Evolutionary conservation across 257 asterid genomes (phyloP).

Genomic region (Lithospermum erythrorhizon): DNA sequence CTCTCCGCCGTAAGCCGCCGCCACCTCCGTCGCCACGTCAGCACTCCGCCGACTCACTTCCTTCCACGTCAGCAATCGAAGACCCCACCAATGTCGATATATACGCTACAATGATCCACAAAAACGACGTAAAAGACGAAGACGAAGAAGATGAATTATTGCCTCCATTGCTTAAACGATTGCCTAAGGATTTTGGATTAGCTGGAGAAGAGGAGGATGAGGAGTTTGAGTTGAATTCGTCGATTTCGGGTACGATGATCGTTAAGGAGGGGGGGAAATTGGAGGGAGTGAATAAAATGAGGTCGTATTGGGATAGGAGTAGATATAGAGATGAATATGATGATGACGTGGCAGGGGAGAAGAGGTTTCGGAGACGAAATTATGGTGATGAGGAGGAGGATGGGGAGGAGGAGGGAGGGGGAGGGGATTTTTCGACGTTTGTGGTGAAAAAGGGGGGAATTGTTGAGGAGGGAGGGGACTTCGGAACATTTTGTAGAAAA

Average conservation of each 20-base stretch:
- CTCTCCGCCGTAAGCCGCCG: neutral
- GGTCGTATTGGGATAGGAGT: conserved; percentile 29
- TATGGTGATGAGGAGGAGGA: conserved; percentile 25
- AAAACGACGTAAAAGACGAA: conserved; percentile 29
- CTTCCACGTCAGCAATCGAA: conserved; percentile 39
- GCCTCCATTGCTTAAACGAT: conserved; percentile 75
- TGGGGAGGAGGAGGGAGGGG: too few relatives aligned
- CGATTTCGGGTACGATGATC: conserved; percentile 76
- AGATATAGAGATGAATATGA: conserved; percentile 27
- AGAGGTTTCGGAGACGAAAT: conserved; percentile 18
- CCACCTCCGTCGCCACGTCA: conserved; percentile 16
- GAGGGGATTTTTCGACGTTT: conserved; percentile 69
- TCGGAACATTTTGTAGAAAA: too few relatives aligned
- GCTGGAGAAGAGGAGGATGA: neutral
- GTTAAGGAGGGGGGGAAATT: too few relatives aligned
- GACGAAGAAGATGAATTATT: conserved; percentile 55
- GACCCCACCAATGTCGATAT: conserved; percentile 25
- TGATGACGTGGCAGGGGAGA: too few relatives aligned
- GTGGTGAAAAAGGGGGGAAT: conserved; percentile 54
- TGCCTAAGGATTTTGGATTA: conserved; percentile 81
- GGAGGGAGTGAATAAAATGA: conserved; percentile 1
- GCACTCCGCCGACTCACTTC: too few relatives aligned
- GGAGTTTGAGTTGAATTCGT: conserved; percentile 4
- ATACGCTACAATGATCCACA: conserved; percentile 55
- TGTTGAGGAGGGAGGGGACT: conserved; percentile 20